Conservation (phyloP, 305 asterid genomes). For the Vinca major region DNA sequence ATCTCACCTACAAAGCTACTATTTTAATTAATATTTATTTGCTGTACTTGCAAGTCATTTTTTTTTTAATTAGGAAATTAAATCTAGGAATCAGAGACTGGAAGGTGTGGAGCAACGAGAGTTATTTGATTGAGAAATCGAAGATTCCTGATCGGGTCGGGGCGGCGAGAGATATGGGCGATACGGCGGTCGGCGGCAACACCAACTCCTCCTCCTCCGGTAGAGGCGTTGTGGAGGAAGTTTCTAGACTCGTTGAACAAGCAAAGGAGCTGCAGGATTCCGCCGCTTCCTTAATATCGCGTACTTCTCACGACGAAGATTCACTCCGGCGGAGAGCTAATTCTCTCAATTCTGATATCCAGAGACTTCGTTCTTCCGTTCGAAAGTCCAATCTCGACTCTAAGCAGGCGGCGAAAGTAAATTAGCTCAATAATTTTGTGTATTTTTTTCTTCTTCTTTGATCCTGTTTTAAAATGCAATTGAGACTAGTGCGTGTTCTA, state of each 20-base stretch:
- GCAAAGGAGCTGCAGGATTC: constrained; percentile 91
- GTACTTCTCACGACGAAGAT: constrained; percentile 70
- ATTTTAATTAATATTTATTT: too few species aligned
- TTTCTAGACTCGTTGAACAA: constrained; percentile 48
- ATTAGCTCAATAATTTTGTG: constrained; percentile 9
- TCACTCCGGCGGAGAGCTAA: constrained; percentile 73
- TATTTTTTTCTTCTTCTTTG: constrained; percentile 9
- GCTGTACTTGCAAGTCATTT: too few species aligned
- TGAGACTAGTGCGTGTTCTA: background rate
- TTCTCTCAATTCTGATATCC: constrained; percentile 54
- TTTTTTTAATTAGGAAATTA: background rate
- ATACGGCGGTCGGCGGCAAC: constrained; percentile 24
- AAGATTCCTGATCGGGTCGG: constrained; percentile 16
- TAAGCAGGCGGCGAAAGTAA: constrained; percentile 43
- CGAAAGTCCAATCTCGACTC: constrained; percentile 32
- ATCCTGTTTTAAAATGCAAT: background rate
- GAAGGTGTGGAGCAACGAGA: background rate
- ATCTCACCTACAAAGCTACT: too few species aligned
- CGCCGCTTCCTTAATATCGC: constrained; percentile 62
- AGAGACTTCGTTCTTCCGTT: constrained; percentile 46
- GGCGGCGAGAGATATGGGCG: constrained; percentile 22
- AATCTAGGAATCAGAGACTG: background rate
- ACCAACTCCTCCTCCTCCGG: constrained; percentile 8
- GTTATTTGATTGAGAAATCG: background rate
- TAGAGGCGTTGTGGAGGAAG: constrained; percentile 39